phyloP scores from a whole-genome alignment of 768 basidiomycete genomes.

The Serpula lacrymans region DNA sequence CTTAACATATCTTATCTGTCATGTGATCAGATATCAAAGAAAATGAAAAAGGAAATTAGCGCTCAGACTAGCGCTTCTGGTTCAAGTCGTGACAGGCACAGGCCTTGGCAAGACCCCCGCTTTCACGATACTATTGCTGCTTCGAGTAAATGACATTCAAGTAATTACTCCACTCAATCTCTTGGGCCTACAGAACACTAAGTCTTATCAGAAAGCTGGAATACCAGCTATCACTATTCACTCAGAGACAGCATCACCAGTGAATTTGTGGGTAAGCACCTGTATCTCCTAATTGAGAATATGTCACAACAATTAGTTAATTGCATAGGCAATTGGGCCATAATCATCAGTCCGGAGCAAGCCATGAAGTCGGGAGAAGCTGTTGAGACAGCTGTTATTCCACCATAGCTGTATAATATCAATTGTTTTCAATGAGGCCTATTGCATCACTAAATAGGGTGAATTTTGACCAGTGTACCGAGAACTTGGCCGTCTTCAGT shows the following conservation, averaged over 20 bases:
- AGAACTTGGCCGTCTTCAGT: constrained; percentile 7
- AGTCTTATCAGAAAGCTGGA: constrained; percentile 2
- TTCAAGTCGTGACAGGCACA: too few species aligned
- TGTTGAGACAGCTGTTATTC: constrained; percentile 7
- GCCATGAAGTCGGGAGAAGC: constrained; percentile 2
- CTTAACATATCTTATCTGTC: too few species aligned
- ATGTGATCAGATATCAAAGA: too few species aligned
- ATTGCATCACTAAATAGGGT: constrained; percentile 16
- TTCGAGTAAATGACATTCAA: constrained; percentile 12
- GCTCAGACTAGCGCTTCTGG: too few species aligned
- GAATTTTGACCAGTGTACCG: constrained; percentile 12
- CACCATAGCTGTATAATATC: constrained; percentile 2
- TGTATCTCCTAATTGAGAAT: too few species aligned
- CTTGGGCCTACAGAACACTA: constrained; percentile 14
- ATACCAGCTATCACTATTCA: constrained; percentile 13
- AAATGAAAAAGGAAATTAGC: too few species aligned
- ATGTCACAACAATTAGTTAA: background rate
- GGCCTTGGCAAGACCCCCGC: constrained; percentile 27
- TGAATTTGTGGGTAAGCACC: constrained; percentile 13
- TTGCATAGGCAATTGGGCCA: background rate
- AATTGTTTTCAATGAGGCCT: constrained; percentile 17
- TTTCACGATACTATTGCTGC: constrained; percentile 28
- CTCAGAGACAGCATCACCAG: constrained; percentile 8
- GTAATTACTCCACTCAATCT: constrained; percentile 21
- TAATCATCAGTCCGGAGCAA: constrained; percentile 3